Evolutionary conservation across 768 basidiomycete genomes (phyloP), one percentile per base, ranked within the genome.

Genomic region (Pleurotus platypus): DNA sequence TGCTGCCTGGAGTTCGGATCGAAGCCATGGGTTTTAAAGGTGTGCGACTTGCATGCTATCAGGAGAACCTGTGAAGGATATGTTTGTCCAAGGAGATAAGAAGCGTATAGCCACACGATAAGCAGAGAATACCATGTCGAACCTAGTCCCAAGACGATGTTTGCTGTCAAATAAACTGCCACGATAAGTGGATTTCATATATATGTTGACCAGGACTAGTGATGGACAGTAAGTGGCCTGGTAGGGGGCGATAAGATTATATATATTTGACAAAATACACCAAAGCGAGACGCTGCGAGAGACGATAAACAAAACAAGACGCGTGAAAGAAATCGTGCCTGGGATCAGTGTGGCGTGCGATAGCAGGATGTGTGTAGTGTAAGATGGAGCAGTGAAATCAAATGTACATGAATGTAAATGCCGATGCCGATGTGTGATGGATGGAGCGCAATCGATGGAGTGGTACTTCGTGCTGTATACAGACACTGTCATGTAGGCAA

Each of bases 241-340:
- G 30, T 35, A 50, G 16, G 13, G 20, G n/a, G 27, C 6, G 22
- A 48, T 16, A 48, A 38, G 51, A 54, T 22, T 54, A 54, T 54
- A 54, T 54, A 39, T n/a, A 39, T 11, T 24, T 40, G 51, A 35
- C 30, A 35, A 35, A 35, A 40, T 54, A 54, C 51, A 50, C 38
- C 49, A 54, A 37, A 54, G 51, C 51, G 38, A 42, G 51, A 54
- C 39, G 20, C 11, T 13, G 18, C 30, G 30, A 35, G 30, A 35
- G 30, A 35, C 30, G 22, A 50, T 39, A 54, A 42, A 54, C 24
- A 37, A 50, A 50, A 50, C 38, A 15, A 27, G 49, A 50, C 27
- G 49, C 27, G 27, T 16, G n/a, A 35, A 50, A 35, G 24, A 50
- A 50, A 50, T 35, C 8, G 30, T 11, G 30, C 30, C 30, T 35